Conservation (phyloP, 2,329 filamentous ascomycete genomes). For the Apiospora kogelbergensis region DNA sequence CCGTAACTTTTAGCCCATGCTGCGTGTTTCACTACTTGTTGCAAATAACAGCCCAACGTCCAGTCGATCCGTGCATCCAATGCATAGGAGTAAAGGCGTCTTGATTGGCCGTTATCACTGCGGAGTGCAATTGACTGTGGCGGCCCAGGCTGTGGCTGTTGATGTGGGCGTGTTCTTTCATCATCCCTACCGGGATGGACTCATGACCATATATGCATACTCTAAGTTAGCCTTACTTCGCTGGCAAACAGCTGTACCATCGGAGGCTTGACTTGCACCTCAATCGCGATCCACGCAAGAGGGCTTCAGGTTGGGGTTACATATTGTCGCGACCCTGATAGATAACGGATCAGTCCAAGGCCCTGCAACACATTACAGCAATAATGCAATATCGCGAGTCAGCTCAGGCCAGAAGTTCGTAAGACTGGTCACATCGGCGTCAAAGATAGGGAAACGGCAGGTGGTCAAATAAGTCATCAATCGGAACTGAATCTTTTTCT, state of each 20-base stretch:
- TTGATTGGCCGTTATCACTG: neutral
- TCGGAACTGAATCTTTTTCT: conserved; percentile 32
- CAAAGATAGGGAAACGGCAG: neutral
- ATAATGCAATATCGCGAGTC: too few relatives aligned
- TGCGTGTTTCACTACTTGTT: neutral
- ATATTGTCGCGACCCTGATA: too few relatives aligned
- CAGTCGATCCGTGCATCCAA: neutral
- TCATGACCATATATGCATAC: neutral
- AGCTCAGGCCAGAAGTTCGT: neutral
- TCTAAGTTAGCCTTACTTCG: too few relatives aligned
- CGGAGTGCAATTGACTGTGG: neutral
- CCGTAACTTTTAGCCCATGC: neutral
- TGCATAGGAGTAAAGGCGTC: neutral
- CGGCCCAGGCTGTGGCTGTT: neutral
- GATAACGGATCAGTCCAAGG: too few relatives aligned
- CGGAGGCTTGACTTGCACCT: too few relatives aligned
- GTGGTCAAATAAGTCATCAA: conserved; percentile 4
- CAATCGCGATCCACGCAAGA: neutral
- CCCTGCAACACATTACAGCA: too few relatives aligned
- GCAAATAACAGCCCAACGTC: neutral
- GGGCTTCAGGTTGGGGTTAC: neutral
- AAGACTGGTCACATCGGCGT: neutral
- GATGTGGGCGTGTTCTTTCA: neutral
- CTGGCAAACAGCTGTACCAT: too few relatives aligned
- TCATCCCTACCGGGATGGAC: neutral